phyloP scores from a whole-genome alignment of 495 filamentous ascomycete genomes.

The Aspergillus taichungensis region DNA sequence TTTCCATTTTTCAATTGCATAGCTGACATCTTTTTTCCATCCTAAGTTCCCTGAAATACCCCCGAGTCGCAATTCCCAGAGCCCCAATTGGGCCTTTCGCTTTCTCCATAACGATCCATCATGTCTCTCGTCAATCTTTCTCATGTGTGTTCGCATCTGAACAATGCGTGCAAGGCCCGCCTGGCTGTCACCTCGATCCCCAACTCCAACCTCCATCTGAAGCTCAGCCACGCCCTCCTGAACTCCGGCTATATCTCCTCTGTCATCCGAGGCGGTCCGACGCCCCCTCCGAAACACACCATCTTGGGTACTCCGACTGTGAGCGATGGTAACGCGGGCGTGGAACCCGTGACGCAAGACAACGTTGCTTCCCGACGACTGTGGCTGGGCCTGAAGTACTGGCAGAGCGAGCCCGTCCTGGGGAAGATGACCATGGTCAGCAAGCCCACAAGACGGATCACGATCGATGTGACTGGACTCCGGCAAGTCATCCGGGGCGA shows the following conservation, averaged over 20 bases:
- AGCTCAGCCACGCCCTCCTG: slow-evolving; percentile 69
- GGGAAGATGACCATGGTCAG: slow-evolving; percentile 58
- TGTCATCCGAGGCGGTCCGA: slow-evolving; percentile 67
- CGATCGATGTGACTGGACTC: slow-evolving; percentile 51
- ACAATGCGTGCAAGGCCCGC: slow-evolving; percentile 81
- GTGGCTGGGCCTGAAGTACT: slow-evolving; percentile 94
- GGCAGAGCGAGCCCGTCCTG: slow-evolving; percentile 77
- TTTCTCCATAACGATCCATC: slow-evolving; percentile 16
- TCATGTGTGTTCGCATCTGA: slow-evolving; percentile 83
- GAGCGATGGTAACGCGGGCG: slow-evolving; percentile 22
- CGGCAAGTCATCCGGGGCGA: slow-evolving; percentile 57
- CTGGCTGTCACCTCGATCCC: slow-evolving; percentile 83
- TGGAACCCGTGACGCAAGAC: slow-evolving; percentile 59
- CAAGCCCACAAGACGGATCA: slow-evolving; percentile 68
- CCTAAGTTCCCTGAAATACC: background rate
- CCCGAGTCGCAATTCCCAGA: slow-evolving; percentile 5
- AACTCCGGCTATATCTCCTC: slow-evolving; percentile 71
- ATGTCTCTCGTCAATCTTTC: slow-evolving; percentile 85
- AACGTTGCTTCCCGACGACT: slow-evolving; percentile 72
- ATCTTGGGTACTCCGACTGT: slow-evolving; percentile 36
- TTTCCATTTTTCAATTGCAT: too few species aligned
- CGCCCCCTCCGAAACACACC: slow-evolving; percentile 51
- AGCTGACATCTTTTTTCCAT: too few species aligned
- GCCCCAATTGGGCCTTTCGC: slow-evolving; percentile 17
- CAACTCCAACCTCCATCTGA: slow-evolving; percentile 70